A percentile compares a stretch with the other conserved stretches of the same genome.
Evolutionary conservation across 495 filamentous ascomycete genomes (phyloP).

Genomic region (Achaetomiella virescens): DNA sequence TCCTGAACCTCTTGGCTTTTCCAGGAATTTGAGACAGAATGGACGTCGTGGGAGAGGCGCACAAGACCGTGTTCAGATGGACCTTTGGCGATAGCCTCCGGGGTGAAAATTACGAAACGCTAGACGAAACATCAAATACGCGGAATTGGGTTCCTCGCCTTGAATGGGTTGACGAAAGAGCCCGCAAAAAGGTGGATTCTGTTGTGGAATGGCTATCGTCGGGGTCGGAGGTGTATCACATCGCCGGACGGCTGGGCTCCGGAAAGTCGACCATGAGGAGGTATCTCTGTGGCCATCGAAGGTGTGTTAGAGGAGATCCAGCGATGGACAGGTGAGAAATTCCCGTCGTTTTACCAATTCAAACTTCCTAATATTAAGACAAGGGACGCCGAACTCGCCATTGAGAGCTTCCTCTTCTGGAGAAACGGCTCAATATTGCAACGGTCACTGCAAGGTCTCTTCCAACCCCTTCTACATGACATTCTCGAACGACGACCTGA

Average conservation of each 20-base stretch:
- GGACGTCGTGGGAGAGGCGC: not conserved
- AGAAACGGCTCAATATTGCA: not conserved
- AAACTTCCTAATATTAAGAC: not conserved
- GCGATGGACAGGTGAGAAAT: conserved; percentile 8
- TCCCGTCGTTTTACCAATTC: not conserved
- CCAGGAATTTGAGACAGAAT: not conserved
- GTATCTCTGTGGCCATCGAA: not conserved
- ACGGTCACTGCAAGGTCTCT: not conserved
- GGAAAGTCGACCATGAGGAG: conserved; percentile 10
- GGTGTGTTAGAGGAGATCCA: not conserved
- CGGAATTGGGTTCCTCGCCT: not conserved
- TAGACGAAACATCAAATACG: no score
- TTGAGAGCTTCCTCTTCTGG: conserved; percentile 6
- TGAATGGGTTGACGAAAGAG: not conserved
- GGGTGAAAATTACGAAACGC: no score
- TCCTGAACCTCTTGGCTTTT: not conserved
- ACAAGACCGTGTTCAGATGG: not conserved
- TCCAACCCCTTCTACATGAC: conserved; percentile 1
- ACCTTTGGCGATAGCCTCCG: not conserved
- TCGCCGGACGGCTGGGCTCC: conserved; percentile 6
- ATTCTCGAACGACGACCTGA: not conserved
- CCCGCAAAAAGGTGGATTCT: not conserved
- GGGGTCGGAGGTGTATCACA: not conserved
- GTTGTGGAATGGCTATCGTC: not conserved
- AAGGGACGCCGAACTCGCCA: not conserved